Evolutionary conservation across 768 basidiomycete species (phyloP).

Genomic region (Leccinum boreale): DNA sequence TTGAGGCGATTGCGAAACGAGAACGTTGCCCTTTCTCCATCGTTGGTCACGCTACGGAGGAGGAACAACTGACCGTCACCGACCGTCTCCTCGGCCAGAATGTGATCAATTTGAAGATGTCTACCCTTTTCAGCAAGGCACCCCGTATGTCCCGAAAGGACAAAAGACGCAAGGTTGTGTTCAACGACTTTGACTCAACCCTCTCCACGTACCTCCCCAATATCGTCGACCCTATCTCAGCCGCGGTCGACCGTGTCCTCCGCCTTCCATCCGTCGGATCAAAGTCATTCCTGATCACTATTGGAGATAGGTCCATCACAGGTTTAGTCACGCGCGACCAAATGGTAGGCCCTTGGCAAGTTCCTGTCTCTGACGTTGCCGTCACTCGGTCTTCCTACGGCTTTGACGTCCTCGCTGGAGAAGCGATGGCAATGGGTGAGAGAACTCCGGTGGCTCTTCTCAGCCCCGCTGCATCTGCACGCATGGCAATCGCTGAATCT

Average conservation of each 20-base stretch:
- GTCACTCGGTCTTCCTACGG: slow-evolving; percentile 95
- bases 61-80: slow-evolving; percentile 83
- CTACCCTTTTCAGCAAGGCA: slow-evolving; percentile 93
- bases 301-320: slow-evolving; percentile 92
- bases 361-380: slow-evolving; percentile 95
- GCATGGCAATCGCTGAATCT: slow-evolving; percentile 94
- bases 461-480: slow-evolving; percentile 83
- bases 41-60: slow-evolving; percentile 82
- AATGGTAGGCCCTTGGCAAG: slow-evolving; percentile 99
- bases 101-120: slow-evolving; percentile 89
- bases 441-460: slow-evolving; percentile 91
- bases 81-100: slow-evolving; percentile 77
- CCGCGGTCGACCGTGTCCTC: slow-evolving; percentile 79
- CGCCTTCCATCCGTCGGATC: slow-evolving; percentile 91
- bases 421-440: slow-evolving; percentile 99
- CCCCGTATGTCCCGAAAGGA: slow-evolving; percentile 86
- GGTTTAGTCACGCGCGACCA: slow-evolving; percentile 95
- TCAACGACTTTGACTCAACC: slow-evolving; percentile 65
- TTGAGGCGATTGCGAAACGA: slow-evolving; percentile 75
- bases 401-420: slow-evolving; percentile 78
- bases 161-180: slow-evolving; percentile 38
- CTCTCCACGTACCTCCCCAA: slow-evolving; percentile 64
- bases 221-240: slow-evolving; percentile 45
- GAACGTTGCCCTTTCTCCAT: slow-evolving; percentile 93
- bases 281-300: slow-evolving; percentile 97